Evolutionary conservation across 2,329 filamentous ascomycete genomes (phyloP).

Genomic region (Penicillium hordei): DNA sequence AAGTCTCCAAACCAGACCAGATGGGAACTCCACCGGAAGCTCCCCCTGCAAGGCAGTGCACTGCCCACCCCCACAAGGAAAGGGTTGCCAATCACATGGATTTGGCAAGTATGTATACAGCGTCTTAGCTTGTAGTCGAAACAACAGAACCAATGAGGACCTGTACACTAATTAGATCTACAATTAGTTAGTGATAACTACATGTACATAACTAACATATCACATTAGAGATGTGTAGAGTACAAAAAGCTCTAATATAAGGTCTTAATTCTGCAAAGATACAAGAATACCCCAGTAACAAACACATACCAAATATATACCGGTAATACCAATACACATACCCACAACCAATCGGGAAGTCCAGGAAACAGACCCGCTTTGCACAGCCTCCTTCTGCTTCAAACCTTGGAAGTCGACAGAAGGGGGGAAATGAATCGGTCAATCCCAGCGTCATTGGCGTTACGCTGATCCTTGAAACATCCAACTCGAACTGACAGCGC

Average conservation of each 20-base stretch:
- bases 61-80: constrained; percentile 25
- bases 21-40: constrained; percentile 22
- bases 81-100: constrained; percentile 9
- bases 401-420: constrained; percentile 11
- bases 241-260: neutral
- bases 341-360: constrained; percentile 7
- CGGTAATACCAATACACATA: constrained; percentile 4
- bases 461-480: constrained; percentile 6
- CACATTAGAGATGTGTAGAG: neutral
- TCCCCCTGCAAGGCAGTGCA: constrained; percentile 27
- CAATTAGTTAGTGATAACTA: neutral
- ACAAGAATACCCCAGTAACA: neutral
- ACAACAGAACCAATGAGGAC: neutral
- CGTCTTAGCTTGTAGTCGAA: neutral
- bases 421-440: constrained; percentile 5
- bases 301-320: neutral
- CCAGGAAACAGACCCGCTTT: constrained; percentile 13
- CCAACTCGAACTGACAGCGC: constrained; percentile 2
- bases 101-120: neutral
- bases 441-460: constrained; percentile 4
- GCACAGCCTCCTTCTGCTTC: constrained; percentile 14
- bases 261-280: neutral
- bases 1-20: constrained; percentile 3
- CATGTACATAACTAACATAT: neutral
- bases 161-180: neutral